Evolutionary conservation across 2,329 filamentous ascomycete species (phyloP), one percentile per base, ranked within the genome.

Genomic region (Cordyceps javanica): DNA sequence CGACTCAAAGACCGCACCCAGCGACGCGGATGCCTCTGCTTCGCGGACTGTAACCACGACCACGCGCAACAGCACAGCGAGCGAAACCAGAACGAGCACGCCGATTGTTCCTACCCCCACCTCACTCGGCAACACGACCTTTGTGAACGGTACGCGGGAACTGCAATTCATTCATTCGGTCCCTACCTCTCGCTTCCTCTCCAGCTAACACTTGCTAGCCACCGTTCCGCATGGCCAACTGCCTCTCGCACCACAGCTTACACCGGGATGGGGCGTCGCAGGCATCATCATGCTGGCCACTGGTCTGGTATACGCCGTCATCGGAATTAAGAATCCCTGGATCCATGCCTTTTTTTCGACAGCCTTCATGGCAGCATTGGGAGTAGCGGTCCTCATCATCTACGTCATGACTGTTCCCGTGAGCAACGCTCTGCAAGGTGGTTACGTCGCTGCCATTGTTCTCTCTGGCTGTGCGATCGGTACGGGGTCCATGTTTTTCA

Each of bases 361-460:
- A 0, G 89, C 84, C 5, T 92, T 89, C 64, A 76, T 94, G 26
- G 79, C 83, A 23, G 82, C 86, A 45, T 74, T 97, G 36, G 85
- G 88, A 16, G 86, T 94, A 13, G 84, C 88, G 0, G 88, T 96
- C 2, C 77, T 97, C 23, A 90, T 97, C 56, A 72, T 96, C 45
- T 97, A 97, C 69, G 87, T 97, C 39, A 94, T 95, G 88, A 87
- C 80, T 56, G 82, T 86, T 0, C 91, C 91, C 0, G 82, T 96
- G 39, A 83, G 80, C 59, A 75, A 89, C 68, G 89, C 84, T 0
- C 76, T 94, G 2, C 91, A 97, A 72, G 93, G 91, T 26, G 93
- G 85, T 30, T 97, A 94, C 69, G 82, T 97, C 36, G 89, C 91
- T 7, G 92, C 91, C 2, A 82, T 82, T 3, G 79, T 90, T 36